Evolutionary conservation across 352 stramenopile species (phyloP).

Genomic region (Pythium utonaiense): DNA sequence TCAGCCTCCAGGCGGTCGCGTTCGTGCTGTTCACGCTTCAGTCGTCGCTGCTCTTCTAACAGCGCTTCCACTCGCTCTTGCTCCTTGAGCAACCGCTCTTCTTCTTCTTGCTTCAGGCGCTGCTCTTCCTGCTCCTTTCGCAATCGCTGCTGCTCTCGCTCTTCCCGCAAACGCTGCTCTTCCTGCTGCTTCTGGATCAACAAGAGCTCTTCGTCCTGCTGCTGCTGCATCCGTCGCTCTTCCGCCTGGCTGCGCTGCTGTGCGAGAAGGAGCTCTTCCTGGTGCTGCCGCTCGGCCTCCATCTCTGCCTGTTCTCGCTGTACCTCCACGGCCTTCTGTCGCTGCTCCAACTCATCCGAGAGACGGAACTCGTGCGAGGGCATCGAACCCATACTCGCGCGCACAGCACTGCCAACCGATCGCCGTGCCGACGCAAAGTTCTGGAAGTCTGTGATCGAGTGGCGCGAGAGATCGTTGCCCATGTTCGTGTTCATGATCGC

Average conservation of each 20-base stretch:
- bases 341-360: conserved; percentile 29
- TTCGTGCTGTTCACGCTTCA: conserved; percentile 71
- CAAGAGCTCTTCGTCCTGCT: not conserved
- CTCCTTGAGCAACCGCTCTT: conserved; percentile 19
- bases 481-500: conserved; percentile 3
- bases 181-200: not conserved
- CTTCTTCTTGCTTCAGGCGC: not conserved
- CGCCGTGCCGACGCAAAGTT: conserved; percentile 65
- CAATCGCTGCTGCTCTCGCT: not conserved
- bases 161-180: not conserved
- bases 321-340: conserved; percentile 9
- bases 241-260: not conserved
- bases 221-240: not conserved
- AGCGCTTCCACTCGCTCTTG: conserved; percentile 36
- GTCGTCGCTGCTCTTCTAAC: conserved; percentile 59
- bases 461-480: conserved; percentile 7
- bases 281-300: conserved; percentile 18
- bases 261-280: conserved; percentile 21
- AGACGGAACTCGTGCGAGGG: conserved; percentile 26
- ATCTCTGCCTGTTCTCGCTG: conserved; percentile 9
- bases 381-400: conserved; percentile 37
- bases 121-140: not conserved
- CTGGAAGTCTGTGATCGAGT: conserved; percentile 69
- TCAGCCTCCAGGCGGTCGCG: conserved; percentile 47
- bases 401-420: conserved; percentile 25